Conservation (phyloP, 352 stramenopile species). For the Globisporangium ultimum region DNA sequence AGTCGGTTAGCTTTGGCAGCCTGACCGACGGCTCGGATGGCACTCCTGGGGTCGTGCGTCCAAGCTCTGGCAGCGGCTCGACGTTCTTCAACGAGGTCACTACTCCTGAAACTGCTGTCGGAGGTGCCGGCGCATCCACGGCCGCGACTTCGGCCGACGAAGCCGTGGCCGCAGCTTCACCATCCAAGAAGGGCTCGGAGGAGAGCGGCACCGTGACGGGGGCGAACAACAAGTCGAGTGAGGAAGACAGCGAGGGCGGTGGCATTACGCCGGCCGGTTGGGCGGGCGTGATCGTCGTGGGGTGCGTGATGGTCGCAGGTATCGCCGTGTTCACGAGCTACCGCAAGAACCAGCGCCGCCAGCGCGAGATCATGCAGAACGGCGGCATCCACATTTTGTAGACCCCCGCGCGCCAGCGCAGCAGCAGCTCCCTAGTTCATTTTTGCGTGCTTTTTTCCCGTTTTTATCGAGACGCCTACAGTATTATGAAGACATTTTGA, state of each 20-base stretch:
- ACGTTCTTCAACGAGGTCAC: conserved; percentile 16
- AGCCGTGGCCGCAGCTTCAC: background rate
- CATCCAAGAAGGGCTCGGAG: conserved; percentile 1
- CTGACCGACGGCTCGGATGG: conserved; percentile 5
- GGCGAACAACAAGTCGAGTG: conserved; percentile 36
- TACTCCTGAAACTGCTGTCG: background rate
- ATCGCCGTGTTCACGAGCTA: conserved; percentile 51
- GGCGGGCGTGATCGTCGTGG: conserved; percentile 56
- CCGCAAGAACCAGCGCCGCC: conserved; percentile 71
- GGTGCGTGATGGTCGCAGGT: conserved; percentile 42
- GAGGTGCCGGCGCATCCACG: background rate
- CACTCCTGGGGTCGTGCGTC: conserved; percentile 10
- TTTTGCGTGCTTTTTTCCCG: too few species aligned
- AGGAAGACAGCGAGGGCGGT: background rate
- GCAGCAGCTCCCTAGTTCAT: too few species aligned
- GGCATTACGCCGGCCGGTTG: conserved; percentile 53
- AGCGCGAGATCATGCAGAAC: conserved; percentile 78
- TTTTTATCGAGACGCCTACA: too few species aligned
- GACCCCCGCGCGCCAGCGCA: background rate
- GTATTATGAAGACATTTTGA: too few species aligned
- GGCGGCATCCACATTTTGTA: conserved; percentile 40
- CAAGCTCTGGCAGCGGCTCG: conserved; percentile 12
- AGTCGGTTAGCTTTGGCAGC: conserved; percentile 15
- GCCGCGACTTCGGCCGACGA: conserved; percentile 3
- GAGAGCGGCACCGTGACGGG: conserved; percentile 7